Evolutionary conservation across 1,139 yeast species (phyloP), one percentile per base, ranked within the genome.

Genomic region (Groenewaldozyma auringiensis): DNA sequence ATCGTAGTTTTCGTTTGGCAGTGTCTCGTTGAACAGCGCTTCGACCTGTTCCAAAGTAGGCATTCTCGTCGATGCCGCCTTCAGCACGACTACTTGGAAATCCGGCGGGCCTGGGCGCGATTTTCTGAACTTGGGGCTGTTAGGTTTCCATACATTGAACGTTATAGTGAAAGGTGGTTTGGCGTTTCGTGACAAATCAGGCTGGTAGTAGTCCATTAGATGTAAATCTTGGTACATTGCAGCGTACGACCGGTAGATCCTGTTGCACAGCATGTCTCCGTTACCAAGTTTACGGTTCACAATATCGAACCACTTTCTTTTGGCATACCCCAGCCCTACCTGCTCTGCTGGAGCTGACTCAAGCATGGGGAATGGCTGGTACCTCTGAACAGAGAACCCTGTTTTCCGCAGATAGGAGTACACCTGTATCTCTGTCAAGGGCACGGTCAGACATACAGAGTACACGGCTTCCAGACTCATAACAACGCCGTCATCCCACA

Each of bases 81-180:
- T 76, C 3, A 76, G 68, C 0, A 87, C 78, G 2, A 77, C 71
- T 1, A 89, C 64, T 53, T 82, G 87, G 58, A 78, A 89, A 61
- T 89, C 92, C 0, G 96, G 95, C 1, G 60, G 52, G 0, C 86
- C 83, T 0, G 89, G 88, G 27, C 62, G 59, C 38, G 78, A 79
- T 58, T 88, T 88, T 47, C 79, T 79, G 64, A 85, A 89, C 8
- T 52, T 48, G 62, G 63, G 64, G 0, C 82, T 76, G 1, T 74
- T 69, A 0, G 97, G 97, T 62, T 85, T 88, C 96, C 96, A 89
- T 1, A 86, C 86, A 56, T 83, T 74, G 56, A 72, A 88, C 1
- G 72, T 65, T 20, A 69, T 53, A 13, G 50, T 43, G 34, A 49
- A 55, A n/a, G 59, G 56, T 9, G 44, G 45, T 18, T 44, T 50